Base-by-base conservation (phyloP, 2,329 filamentous ascomycete species). In the Simplicillium aogashimaense region DNA sequence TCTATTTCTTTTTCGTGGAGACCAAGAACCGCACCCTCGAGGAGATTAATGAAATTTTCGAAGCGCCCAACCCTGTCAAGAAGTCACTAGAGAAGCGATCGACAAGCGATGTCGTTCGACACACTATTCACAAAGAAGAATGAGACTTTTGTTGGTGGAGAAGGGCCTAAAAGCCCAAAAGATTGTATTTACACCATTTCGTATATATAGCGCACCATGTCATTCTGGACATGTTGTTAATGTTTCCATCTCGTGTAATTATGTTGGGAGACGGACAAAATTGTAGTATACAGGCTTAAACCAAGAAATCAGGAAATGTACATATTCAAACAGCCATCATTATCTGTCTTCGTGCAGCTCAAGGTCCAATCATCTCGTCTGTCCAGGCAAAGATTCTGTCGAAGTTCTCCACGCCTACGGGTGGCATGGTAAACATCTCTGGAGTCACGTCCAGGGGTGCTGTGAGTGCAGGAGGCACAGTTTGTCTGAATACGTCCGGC, bases 11-110 rank as follows among this genome's bases (percentile, higher is more conserved):
- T n/a, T 39, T 36, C 7, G 46, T 72, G 35, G 71, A 77, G 54
- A 76, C 71, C 12, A 64, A 63, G 37, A 70, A 69, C 12, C 64
- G 67, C 3, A 72, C 70, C 13, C 66, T 76, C 8, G 72, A 76
- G 50, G 70, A 75, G 50, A 61, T 76, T 35, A 70, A 71, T 39
- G 67, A 68, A 51, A 70, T 75, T 49, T 74, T 76, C 49, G 70
- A 75, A 45, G 71, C 52, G 14, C 42, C 50, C 9, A 50, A 50
- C 29, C 54, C 54, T 3, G 46, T 49, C n/a, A 36, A 46, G 39
- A 32, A 32, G 11, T 32, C 30, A 32, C 30, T 32, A 4, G 30
- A 32, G 48, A 15, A 32, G 30, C 12, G 13, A 15, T 32, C 30
- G 5, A 13, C 12, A 15, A n/a, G 13, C 15, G 30, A 32, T 7